Percentiles rank a stretch among this genome's conserved stretches.
phyloP scores from a whole-genome alignment of 192 early-diverging fungal species.

The Diversispora eburnea region DNA sequence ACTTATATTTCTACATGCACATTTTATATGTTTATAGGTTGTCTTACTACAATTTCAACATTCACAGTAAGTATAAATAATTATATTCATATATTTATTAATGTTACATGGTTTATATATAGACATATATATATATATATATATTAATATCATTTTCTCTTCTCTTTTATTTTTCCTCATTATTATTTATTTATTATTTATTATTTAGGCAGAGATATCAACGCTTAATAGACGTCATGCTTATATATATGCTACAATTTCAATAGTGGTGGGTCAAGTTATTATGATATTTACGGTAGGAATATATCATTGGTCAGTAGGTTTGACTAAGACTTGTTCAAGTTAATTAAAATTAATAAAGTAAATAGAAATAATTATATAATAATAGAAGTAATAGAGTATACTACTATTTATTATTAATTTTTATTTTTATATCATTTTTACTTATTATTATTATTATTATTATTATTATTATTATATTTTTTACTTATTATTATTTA shows the following conservation, averaged over 20 bases:
- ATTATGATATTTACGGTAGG: constrained; percentile 16
- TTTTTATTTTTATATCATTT: too few species aligned
- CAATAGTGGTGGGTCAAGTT: constrained; percentile 6
- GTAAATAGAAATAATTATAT: too few species aligned
- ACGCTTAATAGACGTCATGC: background rate
- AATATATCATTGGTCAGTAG: constrained; percentile 17
- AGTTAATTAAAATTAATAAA: too few species aligned
- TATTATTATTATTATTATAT: too few species aligned
- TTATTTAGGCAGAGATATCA: constrained; percentile 14
- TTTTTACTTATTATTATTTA: too few species aligned
- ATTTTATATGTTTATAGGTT: background rate
- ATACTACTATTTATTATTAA: too few species aligned
- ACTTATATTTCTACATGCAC: background rate
- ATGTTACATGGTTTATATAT: too few species aligned
- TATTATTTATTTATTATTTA: background rate
- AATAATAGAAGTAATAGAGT: too few species aligned
- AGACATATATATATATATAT: background rate
- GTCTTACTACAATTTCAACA: constrained; percentile 28
- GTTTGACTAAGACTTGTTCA: background rate
- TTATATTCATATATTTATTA: background rate
- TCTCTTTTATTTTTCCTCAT: background rate
- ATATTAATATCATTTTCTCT: background rate
- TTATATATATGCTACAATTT: constrained; percentile 20
- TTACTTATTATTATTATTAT: too few species aligned
- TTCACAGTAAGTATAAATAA: constrained; percentile 18